Evolutionary conservation across 441 rosid genomes (phyloP).

Genomic region (Gossypium schwendimanii): DNA sequence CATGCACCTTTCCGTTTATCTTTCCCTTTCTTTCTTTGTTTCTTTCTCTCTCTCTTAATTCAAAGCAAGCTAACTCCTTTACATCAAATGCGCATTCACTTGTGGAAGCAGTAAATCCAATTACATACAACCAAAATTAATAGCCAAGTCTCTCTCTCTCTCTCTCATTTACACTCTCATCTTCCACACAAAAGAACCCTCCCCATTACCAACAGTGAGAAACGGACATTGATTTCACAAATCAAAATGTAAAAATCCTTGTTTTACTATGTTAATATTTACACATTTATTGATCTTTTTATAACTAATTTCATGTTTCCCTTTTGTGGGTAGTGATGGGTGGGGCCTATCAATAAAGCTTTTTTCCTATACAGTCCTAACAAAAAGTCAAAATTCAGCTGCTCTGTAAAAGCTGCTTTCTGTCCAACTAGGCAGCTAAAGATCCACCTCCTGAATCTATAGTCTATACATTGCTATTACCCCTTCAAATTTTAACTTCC

Average conservation of each 20-base stretch:
- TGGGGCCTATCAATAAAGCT: constrained; percentile 16
- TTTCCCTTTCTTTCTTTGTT: constrained; percentile 13
- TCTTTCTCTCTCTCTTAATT: constrained; percentile 20
- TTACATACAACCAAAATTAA: constrained; percentile 20
- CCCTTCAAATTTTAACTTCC: background rate
- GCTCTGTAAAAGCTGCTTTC: constrained; percentile 41
- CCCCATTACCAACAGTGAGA: too few relatives aligned
- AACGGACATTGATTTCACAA: constrained; percentile 56
- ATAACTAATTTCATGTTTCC: background rate
- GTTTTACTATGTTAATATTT: background rate
- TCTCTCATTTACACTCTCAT: constrained; percentile 12
- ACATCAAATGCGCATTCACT: constrained; percentile 24
- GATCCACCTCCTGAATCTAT: background rate
- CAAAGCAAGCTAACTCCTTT: constrained; percentile 20
- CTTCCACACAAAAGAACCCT: constrained; percentile 21
- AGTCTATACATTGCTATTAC: background rate
- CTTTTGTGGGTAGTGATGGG: background rate
- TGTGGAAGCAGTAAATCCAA: constrained; percentile 25
- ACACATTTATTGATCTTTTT: background rate
- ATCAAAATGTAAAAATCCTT: background rate
- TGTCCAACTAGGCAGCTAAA: constrained; percentile 23
- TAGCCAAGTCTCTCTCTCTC: constrained; percentile 3
- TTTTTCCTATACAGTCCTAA: background rate
- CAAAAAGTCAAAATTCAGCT: constrained; percentile 36
- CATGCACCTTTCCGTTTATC: constrained; percentile 14